Conservation (phyloP, 2,329 filamentous ascomycete genomes). For the Chaetomium globosum region DNA sequence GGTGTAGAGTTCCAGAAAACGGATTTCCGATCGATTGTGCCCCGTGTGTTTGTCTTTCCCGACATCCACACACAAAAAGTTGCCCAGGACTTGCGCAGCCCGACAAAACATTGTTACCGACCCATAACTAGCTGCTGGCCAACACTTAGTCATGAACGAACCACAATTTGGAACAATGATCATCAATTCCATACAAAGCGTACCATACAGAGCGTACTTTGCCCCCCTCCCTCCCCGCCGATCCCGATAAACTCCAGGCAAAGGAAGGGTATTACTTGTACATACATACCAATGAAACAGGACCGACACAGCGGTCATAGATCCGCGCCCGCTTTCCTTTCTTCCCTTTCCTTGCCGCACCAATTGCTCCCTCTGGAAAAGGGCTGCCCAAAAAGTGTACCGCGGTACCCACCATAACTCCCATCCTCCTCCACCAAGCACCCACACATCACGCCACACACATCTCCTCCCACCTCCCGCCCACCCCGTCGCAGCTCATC, state of each 20-base stretch:
- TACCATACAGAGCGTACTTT: not conserved
- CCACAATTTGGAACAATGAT: not conserved
- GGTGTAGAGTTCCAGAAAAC: not conserved
- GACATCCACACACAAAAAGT: not conserved
- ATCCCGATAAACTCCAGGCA: conserved; percentile 22
- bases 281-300: conserved; percentile 10
- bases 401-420: not conserved
- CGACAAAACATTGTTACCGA: not conserved
- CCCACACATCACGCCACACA: not conserved
- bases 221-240: not conserved
- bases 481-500: not conserved
- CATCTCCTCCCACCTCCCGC: not conserved
- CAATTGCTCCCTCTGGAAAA: not conserved
- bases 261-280: conserved; percentile 31
- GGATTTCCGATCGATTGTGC: not conserved
- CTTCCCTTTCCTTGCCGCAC: not conserved
- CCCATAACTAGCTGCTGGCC: not conserved
- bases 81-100: not conserved
- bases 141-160: not conserved
- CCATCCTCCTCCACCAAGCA: not conserved
- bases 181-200: conserved; percentile 3
- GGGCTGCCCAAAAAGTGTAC: not conserved
- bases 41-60: not conserved
- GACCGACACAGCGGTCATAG: not conserved
- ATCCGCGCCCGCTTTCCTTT: not conserved